These are phyloP conservation scores for Gryganskiella cystojenkinii DNA, from an alignment of 192 early-diverging fungal genomes.

Conservation along the genomic window DNA sequence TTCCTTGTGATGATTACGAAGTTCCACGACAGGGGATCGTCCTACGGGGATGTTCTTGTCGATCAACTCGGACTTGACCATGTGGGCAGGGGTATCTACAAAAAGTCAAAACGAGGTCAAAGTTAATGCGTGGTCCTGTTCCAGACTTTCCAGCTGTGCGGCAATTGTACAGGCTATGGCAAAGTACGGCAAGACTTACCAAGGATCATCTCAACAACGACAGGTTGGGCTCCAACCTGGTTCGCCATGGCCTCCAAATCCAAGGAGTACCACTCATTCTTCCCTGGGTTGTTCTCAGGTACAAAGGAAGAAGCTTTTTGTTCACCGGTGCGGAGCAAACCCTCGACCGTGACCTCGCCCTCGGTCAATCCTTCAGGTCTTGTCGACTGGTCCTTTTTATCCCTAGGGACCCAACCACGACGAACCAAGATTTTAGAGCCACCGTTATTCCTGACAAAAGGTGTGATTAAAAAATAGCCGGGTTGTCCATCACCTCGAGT, in stretches of 20 bases:
- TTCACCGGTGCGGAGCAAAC: conserved; percentile 71
- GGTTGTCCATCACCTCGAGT: conserved; percentile 71
- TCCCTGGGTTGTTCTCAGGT: conserved; percentile 68
- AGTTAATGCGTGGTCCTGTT: neutral
- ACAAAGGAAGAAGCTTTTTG: conserved; percentile 67
- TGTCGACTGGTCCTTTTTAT: conserved; percentile 65
- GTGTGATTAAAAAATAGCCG: conserved; percentile 82
- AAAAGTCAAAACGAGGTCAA: no score
- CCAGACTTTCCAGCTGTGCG: neutral
- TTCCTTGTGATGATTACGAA: conserved; percentile 87
- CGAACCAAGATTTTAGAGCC: conserved; percentile 80
- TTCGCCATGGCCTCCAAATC: conserved; percentile 84
- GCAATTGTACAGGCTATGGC: conserved; percentile 18
- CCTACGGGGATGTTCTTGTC: conserved; percentile 78
- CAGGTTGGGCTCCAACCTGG: conserved; percentile 67
- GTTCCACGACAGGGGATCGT: conserved; percentile 74
- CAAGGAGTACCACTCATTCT: conserved; percentile 85
- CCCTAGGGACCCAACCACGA: conserved; percentile 89
- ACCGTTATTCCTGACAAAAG: conserved; percentile 78
- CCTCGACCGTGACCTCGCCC: conserved; percentile 72
- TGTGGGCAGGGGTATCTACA: conserved; percentile 52
- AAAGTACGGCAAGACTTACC: conserved; percentile 37
- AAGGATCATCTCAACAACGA: conserved; percentile 83
- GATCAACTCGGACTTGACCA: conserved; percentile 59
- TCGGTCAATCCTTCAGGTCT: conserved; percentile 63